A percentile compares a stretch with the other conserved stretches of the same genome.
phyloP scores from a whole-genome alignment of 768 basidiomycete species.

The Suillus discolor region DNA sequence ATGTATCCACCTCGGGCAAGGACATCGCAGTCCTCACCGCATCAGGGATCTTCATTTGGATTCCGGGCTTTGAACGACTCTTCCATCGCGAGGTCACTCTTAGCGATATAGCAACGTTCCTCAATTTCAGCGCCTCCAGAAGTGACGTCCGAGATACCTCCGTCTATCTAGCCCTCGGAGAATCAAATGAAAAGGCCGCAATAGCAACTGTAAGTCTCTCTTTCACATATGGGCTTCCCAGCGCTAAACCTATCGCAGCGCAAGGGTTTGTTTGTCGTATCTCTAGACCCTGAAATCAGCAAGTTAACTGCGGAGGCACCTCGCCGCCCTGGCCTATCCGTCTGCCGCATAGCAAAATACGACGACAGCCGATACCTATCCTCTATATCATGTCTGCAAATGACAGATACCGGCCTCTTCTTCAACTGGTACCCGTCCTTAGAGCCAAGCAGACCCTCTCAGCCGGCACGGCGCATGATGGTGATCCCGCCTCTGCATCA shows the following conservation, averaged over 20 bases:
- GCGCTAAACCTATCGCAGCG: conserved; percentile 4
- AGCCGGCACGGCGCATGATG: background rate
- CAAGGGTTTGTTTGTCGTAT: conserved; percentile 30
- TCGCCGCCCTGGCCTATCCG: conserved; percentile 34
- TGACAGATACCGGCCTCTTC: conserved; percentile 55
- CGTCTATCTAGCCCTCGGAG: conserved; percentile 51
- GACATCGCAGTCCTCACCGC: conserved; percentile 32
- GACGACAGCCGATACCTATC: conserved; percentile 20
- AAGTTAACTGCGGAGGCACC: conserved; percentile 28
- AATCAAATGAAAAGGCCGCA: conserved; percentile 40
- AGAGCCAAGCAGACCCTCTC: background rate
- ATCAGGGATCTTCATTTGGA: conserved; percentile 28
- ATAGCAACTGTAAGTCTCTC: conserved; percentile 47
- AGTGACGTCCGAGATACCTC: conserved; percentile 28
- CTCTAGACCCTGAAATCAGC: conserved; percentile 25
- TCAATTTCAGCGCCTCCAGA: conserved; percentile 26
- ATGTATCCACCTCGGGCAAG: conserved; percentile 52
- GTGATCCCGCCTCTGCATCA: background rate
- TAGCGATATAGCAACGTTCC: conserved; percentile 33
- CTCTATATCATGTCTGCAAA: conserved; percentile 53
- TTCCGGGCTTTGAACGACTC: conserved; percentile 30
- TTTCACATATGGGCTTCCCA: background rate
- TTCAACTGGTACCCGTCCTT: conserved; percentile 45
- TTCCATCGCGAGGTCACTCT: conserved; percentile 40
- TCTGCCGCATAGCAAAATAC: conserved; percentile 21